Evolutionary conservation across 1,284 basidiomycete species (phyloP).

Genomic region (Leccinum pachyderme): DNA sequence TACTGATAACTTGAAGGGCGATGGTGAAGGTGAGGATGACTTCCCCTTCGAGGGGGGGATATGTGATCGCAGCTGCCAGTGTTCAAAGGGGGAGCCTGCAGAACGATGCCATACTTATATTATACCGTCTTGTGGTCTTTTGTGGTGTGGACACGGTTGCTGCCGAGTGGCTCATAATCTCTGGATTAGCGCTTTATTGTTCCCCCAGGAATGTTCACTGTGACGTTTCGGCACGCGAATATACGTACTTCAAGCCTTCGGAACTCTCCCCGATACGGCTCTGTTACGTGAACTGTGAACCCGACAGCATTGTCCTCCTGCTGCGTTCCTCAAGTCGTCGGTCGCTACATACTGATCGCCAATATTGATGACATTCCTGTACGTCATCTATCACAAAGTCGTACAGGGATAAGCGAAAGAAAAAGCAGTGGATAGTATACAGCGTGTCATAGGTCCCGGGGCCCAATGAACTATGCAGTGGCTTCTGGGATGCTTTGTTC

Average conservation of each 20-base stretch:
- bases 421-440: not conserved
- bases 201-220: conserved; percentile 6
- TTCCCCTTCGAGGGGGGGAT: not conserved
- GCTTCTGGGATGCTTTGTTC: conserved; percentile 1
- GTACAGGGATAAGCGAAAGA: not conserved
- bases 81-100: conserved; percentile 1
- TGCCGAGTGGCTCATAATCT: conserved; percentile 21
- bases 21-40: not conserved
- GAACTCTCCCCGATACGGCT: not conserved
- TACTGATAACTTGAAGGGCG: not conserved
- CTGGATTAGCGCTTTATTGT: conserved; percentile 14
- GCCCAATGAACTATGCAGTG: not conserved
- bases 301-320: not conserved
- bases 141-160: conserved; percentile 10
- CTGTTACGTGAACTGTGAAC: not conserved
- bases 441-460: not conserved
- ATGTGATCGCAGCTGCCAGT: conserved; percentile 4
- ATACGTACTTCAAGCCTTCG: not conserved
- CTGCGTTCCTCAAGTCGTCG: not conserved
- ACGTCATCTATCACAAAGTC: not conserved
- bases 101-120: conserved; percentile 20
- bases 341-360: not conserved
- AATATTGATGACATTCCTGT: not conserved
- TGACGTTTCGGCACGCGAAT: not conserved
- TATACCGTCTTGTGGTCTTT: conserved; percentile 14